Conservation (phyloP, 768 basidiomycete species). For the Suillus placidus region DNA sequence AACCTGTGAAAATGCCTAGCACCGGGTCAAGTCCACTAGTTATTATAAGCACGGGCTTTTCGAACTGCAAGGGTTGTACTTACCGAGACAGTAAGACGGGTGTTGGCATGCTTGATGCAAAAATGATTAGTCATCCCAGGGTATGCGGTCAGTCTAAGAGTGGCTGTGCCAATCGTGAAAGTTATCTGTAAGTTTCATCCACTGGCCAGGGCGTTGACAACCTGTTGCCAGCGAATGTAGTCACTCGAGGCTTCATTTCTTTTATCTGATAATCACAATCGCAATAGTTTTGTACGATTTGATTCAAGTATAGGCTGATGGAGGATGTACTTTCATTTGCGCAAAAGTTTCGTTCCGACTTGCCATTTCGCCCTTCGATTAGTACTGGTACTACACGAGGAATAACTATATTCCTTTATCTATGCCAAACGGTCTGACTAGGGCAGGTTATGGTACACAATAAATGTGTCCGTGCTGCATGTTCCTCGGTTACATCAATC, state of each 20-base stretch:
- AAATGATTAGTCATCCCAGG: not conserved
- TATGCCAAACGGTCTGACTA: no score
- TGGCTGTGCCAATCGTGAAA: not conserved
- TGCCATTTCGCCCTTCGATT: not conserved
- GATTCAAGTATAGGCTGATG: not conserved
- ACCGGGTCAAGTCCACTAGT: constrained; percentile 68
- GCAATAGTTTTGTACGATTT: not conserved
- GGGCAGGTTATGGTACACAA: no score
- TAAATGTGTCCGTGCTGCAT: not conserved
- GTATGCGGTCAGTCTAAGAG: not conserved
- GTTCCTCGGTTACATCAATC: not conserved
- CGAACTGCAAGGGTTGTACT: constrained; percentile 9
- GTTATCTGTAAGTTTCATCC: no score
- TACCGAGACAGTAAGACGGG: constrained; percentile 39
- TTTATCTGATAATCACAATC: not conserved
- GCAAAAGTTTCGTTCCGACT: not conserved
- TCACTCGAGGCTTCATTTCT: not conserved
- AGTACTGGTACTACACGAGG: not conserved
- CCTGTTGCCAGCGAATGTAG: not conserved
- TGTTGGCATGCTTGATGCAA: constrained; percentile 41
- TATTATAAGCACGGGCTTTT: constrained; percentile 11
- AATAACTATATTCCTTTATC: not conserved
- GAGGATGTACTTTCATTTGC: not conserved
- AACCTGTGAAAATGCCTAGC: constrained; percentile 77
- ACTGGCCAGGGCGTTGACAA: no score